These are phyloP conservation scores for Leccinum sublutescens DNA, from an alignment of 768 basidiomycete genomes.

Conservation along the genomic window DNA sequence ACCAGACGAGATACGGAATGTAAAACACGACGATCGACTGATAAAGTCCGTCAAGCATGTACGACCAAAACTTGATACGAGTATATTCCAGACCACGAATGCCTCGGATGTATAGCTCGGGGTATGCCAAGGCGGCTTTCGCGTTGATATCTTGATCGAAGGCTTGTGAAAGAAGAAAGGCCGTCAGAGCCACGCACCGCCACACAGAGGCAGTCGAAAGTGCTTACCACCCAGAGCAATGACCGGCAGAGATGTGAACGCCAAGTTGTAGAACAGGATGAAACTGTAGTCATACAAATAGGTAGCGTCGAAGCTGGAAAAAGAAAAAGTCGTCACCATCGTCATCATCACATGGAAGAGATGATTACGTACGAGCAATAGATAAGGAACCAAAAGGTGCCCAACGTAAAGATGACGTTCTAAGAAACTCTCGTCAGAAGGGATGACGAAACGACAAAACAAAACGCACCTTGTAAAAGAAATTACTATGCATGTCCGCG, in stretches of 20 bases:
- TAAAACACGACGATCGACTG: slow-evolving; percentile 88
- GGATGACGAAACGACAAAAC: background rate
- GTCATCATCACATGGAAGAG: too few species aligned
- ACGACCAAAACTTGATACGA: slow-evolving; percentile 86
- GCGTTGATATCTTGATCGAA: slow-evolving; percentile 97
- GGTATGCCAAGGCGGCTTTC: slow-evolving; percentile 85
- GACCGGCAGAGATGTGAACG: slow-evolving; percentile 94
- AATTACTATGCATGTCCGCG: slow-evolving; percentile 96
- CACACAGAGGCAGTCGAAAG: too few species aligned
- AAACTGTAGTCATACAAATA: slow-evolving; percentile 96
- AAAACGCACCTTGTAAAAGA: slow-evolving; percentile 88
- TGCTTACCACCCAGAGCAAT: slow-evolving; percentile 77
- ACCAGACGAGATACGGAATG: slow-evolving; percentile 78
- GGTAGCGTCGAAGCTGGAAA: slow-evolving; percentile 81
- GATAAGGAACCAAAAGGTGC: slow-evolving; percentile 91
- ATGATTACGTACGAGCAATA: slow-evolving; percentile 66
- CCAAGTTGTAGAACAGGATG: slow-evolving; percentile 85
- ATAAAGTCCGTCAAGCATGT: slow-evolving; percentile 93
- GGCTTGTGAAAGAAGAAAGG: slow-evolving; percentile 34
- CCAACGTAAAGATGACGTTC: slow-evolving; percentile 93
- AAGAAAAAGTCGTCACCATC: too few species aligned
- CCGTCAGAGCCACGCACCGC: background rate
- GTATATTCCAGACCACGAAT: slow-evolving; percentile 95
- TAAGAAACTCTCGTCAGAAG: slow-evolving; percentile 24
- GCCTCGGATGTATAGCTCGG: slow-evolving; percentile 93